phyloP scores from a whole-genome alignment of 768 basidiomycete genomes.

The Lactarius sanguifluus region DNA sequence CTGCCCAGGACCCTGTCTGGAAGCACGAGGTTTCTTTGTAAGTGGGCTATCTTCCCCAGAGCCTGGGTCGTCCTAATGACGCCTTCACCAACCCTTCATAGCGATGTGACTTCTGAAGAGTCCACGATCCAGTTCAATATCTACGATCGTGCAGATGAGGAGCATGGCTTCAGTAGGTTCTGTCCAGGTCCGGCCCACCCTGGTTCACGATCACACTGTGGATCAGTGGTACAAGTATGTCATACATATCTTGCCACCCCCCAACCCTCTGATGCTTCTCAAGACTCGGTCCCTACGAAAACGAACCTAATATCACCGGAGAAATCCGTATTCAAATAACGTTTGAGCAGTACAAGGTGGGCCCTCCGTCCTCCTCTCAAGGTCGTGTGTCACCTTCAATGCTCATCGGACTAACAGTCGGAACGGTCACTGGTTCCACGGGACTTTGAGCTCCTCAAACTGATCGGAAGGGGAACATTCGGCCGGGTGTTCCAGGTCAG shows the following conservation, averaged over 20 bases:
- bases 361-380: slow-evolving; percentile 33
- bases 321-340: slow-evolving; percentile 95
- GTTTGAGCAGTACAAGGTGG: slow-evolving; percentile 86
- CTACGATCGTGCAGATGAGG: slow-evolving; percentile 82
- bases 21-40: slow-evolving; percentile 99
- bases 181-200: slow-evolving; percentile 85
- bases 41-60: slow-evolving; percentile 39
- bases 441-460: slow-evolving; percentile 98
- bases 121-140: slow-evolving; percentile 85
- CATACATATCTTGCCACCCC: slow-evolving; percentile 13
- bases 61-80: slow-evolving; percentile 13
- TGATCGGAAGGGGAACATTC: slow-evolving; percentile 97
- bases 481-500: slow-evolving; percentile 99
- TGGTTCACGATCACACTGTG: slow-evolving; percentile 91
- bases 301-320: slow-evolving; percentile 76
- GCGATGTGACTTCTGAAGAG: slow-evolving; percentile 90
- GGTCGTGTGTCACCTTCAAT: not conserved
- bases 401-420: slow-evolving; percentile 46
- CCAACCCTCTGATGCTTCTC: slow-evolving; percentile 6
- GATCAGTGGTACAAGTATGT: slow-evolving; percentile 97
- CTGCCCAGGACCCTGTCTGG: slow-evolving; percentile 92
- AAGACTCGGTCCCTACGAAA: slow-evolving; percentile 73
- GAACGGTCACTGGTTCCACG: slow-evolving; percentile 87
- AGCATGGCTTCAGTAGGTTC: slow-evolving; percentile 90
- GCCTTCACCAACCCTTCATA: slow-evolving; percentile 37